These are phyloP conservation scores for Boletus subparvulus DNA, from an alignment of 768 basidiomycete genomes.

Conservation along the genomic window DNA sequence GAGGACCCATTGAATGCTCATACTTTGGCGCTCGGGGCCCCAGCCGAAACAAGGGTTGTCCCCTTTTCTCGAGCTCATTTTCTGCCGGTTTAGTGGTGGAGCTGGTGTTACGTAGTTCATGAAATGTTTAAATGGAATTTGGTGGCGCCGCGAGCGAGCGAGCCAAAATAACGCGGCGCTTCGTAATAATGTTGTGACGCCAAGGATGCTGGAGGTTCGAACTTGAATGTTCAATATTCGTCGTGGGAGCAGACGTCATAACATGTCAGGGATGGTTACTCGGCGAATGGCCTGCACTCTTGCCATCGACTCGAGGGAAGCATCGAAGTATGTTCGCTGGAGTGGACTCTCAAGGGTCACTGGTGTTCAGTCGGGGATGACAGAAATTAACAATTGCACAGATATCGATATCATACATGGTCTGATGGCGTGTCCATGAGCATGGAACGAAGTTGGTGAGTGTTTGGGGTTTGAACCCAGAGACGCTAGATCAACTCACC, in stretches of 20 bases:
- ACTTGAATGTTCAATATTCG: background rate
- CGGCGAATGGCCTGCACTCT: background rate
- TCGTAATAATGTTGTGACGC: background rate
- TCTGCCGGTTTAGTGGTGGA: conserved; percentile 6
- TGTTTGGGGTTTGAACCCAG: background rate
- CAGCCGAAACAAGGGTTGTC: background rate
- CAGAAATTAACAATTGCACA: background rate
- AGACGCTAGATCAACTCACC: conserved; percentile 2
- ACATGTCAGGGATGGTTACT: background rate
- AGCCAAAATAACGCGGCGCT: background rate
- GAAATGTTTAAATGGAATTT: background rate
- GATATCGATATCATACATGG: conserved; percentile 13
- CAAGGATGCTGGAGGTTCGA: background rate
- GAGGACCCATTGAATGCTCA: background rate
- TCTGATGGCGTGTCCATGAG: background rate
- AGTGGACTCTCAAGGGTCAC: background rate
- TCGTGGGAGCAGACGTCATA: background rate
- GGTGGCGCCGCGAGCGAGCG: background rate
- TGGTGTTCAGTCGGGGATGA: background rate
- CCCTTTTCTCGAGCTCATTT: background rate
- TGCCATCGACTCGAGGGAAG: background rate
- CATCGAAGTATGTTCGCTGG: background rate
- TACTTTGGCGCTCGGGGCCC: background rate
- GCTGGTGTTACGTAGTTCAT: conserved; percentile 15
- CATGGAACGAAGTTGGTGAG: background rate